Base-by-base conservation (phyloP, 805 yeast species). In the Hyphopichia homilentoma region DNA sequence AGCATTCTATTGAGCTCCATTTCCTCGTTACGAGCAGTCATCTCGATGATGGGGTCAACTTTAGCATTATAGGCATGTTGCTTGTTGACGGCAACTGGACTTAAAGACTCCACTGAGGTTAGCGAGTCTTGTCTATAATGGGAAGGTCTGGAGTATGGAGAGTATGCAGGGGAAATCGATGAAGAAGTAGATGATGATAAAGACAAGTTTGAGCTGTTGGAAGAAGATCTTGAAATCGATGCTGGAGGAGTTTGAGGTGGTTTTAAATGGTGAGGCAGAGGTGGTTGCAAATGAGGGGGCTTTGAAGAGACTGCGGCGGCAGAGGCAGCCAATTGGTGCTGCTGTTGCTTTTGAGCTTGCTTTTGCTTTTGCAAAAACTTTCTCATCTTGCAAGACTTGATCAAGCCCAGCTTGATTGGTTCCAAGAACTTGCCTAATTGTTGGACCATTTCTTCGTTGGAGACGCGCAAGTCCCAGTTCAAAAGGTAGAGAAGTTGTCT, bases 401-500 rank as follows among this genome's bases (percentile, higher is more conserved):
- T 41, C 43, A 67, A 45, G 34, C 59, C 64, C 30, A 52, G 54
- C 45, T 63, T 72, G 54, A 76, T 73, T 21, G 81, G 81, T 19
- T 65, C 69, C 41, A 76, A 60, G 64, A 75, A 73, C 37, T 62
- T 54, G 36, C 50, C 55, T 52, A 75, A 63, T 25, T 57, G 62
- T 18, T 38, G 40, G 27, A 55, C 44, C 54, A 75, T 61, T 35
- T 76, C 79, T 16, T 54, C 56, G 43, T 59, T 67, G 31, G 58
- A 50, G 25, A 75, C 69, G 36, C 64, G 58, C 40, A 82, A 61
- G 53, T 84, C 81, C 88, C 89, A 84, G 57, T 81, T 73, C 51
- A 84, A 61, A 31, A 83, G 63, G 48, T 69, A 76, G 32, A 83
- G 64, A 38, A 84, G 61, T 57, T 84, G 90, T 52, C 86, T 74